Base-by-base conservation (phyloP, 176 grass and related monocot genomes). In the Bolboschoenus planiculmis region DNA sequence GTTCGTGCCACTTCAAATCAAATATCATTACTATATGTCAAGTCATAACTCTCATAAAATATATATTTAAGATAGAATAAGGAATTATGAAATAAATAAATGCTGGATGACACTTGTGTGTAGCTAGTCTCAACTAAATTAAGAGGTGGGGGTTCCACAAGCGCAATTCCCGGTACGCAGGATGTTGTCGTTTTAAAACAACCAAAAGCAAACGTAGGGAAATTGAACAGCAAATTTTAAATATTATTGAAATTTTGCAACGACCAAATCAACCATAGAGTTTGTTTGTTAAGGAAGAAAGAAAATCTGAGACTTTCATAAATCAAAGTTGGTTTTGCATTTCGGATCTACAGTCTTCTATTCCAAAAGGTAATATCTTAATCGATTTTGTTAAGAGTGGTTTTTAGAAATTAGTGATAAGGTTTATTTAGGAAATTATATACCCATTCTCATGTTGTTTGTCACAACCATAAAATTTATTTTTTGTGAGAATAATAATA, bases 151-250 rank as follows among this genome's bases (percentile, higher is more conserved):
- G 71, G 71, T 33, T 62, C 79, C 56, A 82, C 56, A 62, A 62
- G 39, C 79, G 56, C 33, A 82, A 39, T 81, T 33, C 15, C 36
- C 56, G 79, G 79, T 64, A 81, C 57, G 18, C 56, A 63, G 24
- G 37, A 81, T 64, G 16, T 81, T 81, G 79, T 81, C 57, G 6
- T 63, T 81, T 82, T 48, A 63, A 33, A 27, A 42, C 39, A 63
- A 64, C 57, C 79, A 40, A 81, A 37, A 2, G 39, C 5, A 64
- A 81, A 62, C 55, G 2, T 79, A n/a, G 48, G 75, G 27, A 4
- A 78, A 16, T 78, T 78, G 5, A 63, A 62, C 2, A 10, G 0
- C 10, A 39, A 81, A 44, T 23, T 21, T 81, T n/a, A n/a, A 72
- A 72, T 61, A 27, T 50, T 50, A 54, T 15, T 8, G 20, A 3